Evolutionary conservation across 169 alveolate genomes (phyloP), one percentile per base, ranked within the genome.

Genomic region (Eimeria maxima): DNA sequence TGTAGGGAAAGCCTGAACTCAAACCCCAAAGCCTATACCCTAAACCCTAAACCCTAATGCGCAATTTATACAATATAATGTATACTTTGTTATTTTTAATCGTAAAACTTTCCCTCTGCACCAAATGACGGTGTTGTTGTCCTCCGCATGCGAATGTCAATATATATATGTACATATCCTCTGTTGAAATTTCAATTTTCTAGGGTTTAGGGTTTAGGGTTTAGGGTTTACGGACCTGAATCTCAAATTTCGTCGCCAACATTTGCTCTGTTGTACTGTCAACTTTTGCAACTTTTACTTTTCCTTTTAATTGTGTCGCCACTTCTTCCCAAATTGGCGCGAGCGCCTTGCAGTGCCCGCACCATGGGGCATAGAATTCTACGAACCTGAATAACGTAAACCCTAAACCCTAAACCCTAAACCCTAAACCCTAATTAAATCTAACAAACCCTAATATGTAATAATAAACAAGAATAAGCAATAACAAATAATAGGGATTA

Each of bases 321-420:
- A 50, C 88, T 38, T 84, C 95, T n/a, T 96, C 95, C 98, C 99
- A 99, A 94, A 98, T 99, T 50, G 99, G 99, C 44, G 99, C 99
- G 45, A 99, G 97, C 27, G 98, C 97, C 96, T 98, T 98, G 96
- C 99, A 99, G 96, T 98, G 99, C 6, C 99, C 99, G 96, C 99
- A 99, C 99, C 96, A 95, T 71, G 99, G 99, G 50, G 99, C 99
- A 84, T 97, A 98, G 97, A 98, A 98, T 97, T 98, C 97, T 7
- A 95, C 88, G 47, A 95, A 95, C 96, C 96, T 87, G 78, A 20
- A 97, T 7, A 44, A 45, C 95, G 8, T 27, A 65, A 89, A 57
- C 71, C 74, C 71, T 73, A 74, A 74, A 57, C 71, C 38, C 38
- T 33, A 33, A 33, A 74, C 84, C 57, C 84, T 27, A 65, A 89